Base-by-base conservation (phyloP, 2,329 filamentous ascomycete genomes). In the Trichoderma arundinaceum region DNA sequence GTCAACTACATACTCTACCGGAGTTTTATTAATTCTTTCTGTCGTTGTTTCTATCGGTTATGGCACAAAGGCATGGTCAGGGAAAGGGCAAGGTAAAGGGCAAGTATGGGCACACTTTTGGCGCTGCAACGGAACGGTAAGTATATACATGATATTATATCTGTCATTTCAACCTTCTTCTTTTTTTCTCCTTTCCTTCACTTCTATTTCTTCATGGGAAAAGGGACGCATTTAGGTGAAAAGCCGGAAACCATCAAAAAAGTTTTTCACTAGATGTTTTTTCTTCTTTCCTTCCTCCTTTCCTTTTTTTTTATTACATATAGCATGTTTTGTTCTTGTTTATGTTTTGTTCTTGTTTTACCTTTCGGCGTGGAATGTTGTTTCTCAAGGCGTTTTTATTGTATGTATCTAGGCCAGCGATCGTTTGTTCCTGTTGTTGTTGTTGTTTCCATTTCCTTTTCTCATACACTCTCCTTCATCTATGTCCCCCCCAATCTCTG, bases 61-160 rank as follows among this genome's bases (percentile, higher is more conserved):
- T 17, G 57, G 44, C 44, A 49, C 44, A 60, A 28, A 28, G 54
- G 46, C 46, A 35, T 61, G 58, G 58, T 61, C 3, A 43, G 35
- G 38, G 33, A 19, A 39, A 17, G 28, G 58, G 28, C 10, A 61
- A 52, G n/a, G 22, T 43, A 28, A 33, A 10, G 9, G 22, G 4
- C n/a, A 17, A 28, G 4, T 32, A 48, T 28, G 33, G 32, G 3
- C 32, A 19, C 13, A 3, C 13, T 1, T 8, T 13, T 13, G 58
- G 58, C 48, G 58, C 38, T 61, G 48, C 38, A 35, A 22, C 10
- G 35, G 46, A 61, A 61, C 46, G 46, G 58, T 61, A 61, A 52
- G 58, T 60, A 39, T 49, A 44, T 60, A 39, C 39, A 44, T 44
- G 39, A n/a, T 13, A 43, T 17, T 17, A 1, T 38, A 38, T 38